Evolutionary conservation across 2,329 filamentous ascomycete species (phyloP).

Genomic region (Trichoderma afroharzianum): DNA sequence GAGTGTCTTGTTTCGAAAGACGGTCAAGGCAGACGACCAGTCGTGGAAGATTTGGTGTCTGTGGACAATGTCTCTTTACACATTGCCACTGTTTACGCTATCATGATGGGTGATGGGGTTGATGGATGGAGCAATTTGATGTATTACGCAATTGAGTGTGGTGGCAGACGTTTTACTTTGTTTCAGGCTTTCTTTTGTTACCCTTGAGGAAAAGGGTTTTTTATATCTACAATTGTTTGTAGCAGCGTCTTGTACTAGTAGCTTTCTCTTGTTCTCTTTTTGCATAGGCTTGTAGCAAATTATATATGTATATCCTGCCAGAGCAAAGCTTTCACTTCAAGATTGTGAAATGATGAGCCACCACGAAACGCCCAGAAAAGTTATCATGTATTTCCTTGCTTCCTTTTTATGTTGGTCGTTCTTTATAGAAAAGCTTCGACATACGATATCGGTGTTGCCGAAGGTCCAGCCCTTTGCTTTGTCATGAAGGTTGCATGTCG

Average conservation of each 20-base stretch:
- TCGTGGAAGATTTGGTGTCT: conserved; percentile 16
- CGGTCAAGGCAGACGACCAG: conserved; percentile 1
- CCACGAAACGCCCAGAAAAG: neutral
- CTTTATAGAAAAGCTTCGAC: neutral
- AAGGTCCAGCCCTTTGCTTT: neutral
- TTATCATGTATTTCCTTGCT: neutral
- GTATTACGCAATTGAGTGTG: neutral
- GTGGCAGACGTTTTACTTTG: neutral
- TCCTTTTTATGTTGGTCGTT: neutral
- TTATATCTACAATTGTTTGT: neutral
- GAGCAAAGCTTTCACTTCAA: neutral
- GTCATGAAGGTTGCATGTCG: neutral
- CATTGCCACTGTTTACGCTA: neutral
- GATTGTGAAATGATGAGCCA: neutral
- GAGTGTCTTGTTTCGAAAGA: neutral
- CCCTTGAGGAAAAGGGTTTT: neutral
- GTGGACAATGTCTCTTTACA: conserved; percentile 10
- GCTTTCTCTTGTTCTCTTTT: neutral
- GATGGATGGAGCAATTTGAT: neutral
- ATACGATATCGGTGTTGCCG: neutral
- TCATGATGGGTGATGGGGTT: neutral
- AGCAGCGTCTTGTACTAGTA: neutral
- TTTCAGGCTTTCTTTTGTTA: neutral
- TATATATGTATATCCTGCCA: neutral
- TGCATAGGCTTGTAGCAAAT: neutral